Base-by-base conservation (phyloP, 2,329 filamentous ascomycete species). In the Cytospora piceae region DNA sequence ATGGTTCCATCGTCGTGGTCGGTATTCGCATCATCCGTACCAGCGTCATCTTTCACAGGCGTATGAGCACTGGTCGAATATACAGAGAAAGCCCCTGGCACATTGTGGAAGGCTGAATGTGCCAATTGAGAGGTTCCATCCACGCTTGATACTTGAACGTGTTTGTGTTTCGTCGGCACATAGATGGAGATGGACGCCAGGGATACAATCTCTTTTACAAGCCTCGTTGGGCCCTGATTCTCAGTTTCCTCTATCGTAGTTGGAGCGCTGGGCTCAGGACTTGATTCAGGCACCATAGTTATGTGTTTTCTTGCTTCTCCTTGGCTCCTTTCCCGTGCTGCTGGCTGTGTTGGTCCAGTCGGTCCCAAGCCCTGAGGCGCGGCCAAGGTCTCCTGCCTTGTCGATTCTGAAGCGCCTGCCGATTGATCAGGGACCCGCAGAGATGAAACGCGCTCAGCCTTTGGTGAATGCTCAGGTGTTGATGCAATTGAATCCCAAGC, bases 41-140 rank as follows among this genome's bases (percentile, higher is more conserved):
- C 39, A 32, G 52, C 15, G 31, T 69, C 65, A 24, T 56, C 24
- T 27, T 31, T 69, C 59, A 63, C 56, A 32, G 63, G 51, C 54
- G 68, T 31, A 32, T 68, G 37, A 52, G 56, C 61, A 31, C 61
- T 37, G 17, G 66, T 46, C 5, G 73, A 71, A 64, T 83, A 75
- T 2, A 85, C 76, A 0, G 87, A 90, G 72, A 90, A 90, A 2
- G 87, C 82, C 0, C 87, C 88, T 1, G 87, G 87, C 3, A 88
- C 73, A 70, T 87, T 80, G 0, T 60, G 66, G 27, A 42, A 37
- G 24, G 55, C 24, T 1, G 56, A 68, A 22, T 68, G 53, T 29
- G 59, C 66, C 42, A 67, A 34, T 20, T 46, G 27, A 17, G 59
- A 32, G 14, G 56, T 24, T 56, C 24, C 49, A 9, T 52, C 66